phyloP scores from a whole-genome alignment of 345 rosid species.

The Gossypium australe region DNA sequence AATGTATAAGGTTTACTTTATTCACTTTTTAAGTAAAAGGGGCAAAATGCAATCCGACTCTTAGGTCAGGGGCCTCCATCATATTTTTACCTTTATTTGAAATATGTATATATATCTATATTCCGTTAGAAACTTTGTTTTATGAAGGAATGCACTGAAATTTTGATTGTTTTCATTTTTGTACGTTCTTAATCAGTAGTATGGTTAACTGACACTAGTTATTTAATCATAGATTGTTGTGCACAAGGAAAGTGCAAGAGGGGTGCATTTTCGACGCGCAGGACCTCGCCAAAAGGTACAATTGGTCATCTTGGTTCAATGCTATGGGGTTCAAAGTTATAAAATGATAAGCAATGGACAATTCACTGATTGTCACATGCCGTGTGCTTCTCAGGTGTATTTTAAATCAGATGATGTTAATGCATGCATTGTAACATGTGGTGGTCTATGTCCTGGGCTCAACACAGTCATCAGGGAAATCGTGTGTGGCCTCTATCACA shows the following conservation, averaged over 20 bases:
- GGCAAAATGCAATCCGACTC: too few species aligned
- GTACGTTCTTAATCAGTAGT: neutral
- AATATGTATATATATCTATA: too few species aligned
- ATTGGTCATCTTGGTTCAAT: neutral
- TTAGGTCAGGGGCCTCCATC: too few species aligned
- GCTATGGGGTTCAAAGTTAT: neutral
- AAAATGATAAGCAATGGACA: conserved; percentile 4
- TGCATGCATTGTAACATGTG: conserved; percentile 91
- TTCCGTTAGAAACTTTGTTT: neutral
- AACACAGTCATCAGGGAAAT: conserved; percentile 96
- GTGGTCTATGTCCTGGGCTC: conserved; percentile 92
- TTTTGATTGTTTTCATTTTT: neutral
- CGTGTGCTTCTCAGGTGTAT: conserved; percentile 43
- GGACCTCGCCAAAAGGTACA: conserved; percentile 89
- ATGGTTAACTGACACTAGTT: neutral
- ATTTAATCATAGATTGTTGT: conserved; percentile 54
- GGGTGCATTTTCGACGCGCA: conserved; percentile 83
- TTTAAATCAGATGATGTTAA: conserved; percentile 72
- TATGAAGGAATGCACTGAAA: neutral
- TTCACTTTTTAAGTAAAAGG: too few species aligned
- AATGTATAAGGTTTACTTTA: too few species aligned
- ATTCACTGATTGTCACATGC: conserved; percentile 1
- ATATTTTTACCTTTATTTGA: too few species aligned
- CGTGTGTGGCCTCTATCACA: conserved; percentile 61
- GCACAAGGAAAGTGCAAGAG: conserved; percentile 72